Conservation (phyloP, 2,329 filamentous ascomycete genomes). For the Cladorrhinum sp. region DNA sequence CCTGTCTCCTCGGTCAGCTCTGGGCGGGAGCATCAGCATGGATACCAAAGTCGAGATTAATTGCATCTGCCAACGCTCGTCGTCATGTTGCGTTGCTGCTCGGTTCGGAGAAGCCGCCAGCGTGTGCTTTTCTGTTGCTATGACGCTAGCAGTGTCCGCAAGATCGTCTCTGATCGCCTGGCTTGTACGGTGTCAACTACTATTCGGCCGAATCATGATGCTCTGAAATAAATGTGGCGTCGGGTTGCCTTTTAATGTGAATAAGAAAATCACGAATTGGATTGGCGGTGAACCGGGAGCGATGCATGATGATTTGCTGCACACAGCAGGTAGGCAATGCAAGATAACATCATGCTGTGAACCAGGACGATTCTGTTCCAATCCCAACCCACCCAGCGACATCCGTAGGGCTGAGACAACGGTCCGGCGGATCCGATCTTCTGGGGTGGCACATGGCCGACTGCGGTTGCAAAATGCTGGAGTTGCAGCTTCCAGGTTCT, state of each 20-base stretch:
- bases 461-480: neutral
- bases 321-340: no score
- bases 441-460: neutral
- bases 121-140: neutral
- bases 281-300: neutral
- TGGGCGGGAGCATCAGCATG: neutral
- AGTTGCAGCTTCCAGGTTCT: neutral
- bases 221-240: neutral
- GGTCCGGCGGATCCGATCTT: constrained; percentile 6
- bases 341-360: neutral
- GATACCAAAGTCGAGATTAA: neutral
- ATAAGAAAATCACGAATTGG: neutral
- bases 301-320: no score
- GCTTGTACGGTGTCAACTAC: no score
- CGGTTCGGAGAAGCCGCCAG: neutral
- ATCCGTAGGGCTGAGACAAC: constrained; percentile 21
- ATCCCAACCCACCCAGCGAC: neutral
- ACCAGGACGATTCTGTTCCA: neutral
- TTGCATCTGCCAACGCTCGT: neutral
- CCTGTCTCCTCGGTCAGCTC: neutral
- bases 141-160: neutral
- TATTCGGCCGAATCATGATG: no score
- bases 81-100: neutral
- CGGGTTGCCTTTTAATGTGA: neutral
- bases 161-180: neutral